Percentiles rank a stretch among this genome's conserved stretches.
These are phyloP conservation scores for Digitaria exilis DNA, from an alignment of 202 grass and related monocot genomes.

Conservation along the genomic window DNA sequence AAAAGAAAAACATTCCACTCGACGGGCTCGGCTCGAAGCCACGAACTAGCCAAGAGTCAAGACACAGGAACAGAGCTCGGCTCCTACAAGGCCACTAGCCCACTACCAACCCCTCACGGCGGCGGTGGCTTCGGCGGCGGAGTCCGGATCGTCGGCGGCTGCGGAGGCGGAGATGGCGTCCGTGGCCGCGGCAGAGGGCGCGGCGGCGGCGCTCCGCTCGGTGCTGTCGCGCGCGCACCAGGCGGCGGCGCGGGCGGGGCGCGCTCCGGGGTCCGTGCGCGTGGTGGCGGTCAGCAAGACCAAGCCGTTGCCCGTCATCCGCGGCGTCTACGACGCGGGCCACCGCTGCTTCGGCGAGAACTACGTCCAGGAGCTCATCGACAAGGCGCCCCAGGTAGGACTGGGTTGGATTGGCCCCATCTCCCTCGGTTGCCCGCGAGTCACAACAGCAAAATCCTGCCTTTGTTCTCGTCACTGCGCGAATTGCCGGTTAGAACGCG, in stretches of 20 bases:
- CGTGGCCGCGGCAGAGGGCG: conserved; percentile 49
- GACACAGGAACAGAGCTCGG: neutral
- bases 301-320: conserved; percentile 63
- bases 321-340: conserved; percentile 69
- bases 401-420: neutral
- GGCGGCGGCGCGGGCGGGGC: conserved; percentile 62
- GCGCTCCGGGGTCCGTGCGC: conserved; percentile 51
- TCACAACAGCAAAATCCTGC: neutral
- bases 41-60: no score
- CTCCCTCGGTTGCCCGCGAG: neutral
- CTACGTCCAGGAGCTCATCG: conserved; percentile 92
- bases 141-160: neutral
- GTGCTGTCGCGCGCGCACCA: conserved; percentile 74
- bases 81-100: neutral
- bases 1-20: neutral
- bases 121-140: conserved; percentile 31
- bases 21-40: neutral
- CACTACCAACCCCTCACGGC: conserved; percentile 33
- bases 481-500: neutral
- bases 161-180: conserved; percentile 55
- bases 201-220: conserved; percentile 60
- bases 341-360: conserved; percentile 93
- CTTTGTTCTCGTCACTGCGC: neutral
- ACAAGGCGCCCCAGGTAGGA: conserved; percentile 83
- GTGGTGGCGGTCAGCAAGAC: conserved; percentile 93